These are phyloP conservation scores for Camptophora hylomeconis DNA, from an alignment of 2,329 filamentous ascomycete genomes.

Conservation along the genomic window DNA sequence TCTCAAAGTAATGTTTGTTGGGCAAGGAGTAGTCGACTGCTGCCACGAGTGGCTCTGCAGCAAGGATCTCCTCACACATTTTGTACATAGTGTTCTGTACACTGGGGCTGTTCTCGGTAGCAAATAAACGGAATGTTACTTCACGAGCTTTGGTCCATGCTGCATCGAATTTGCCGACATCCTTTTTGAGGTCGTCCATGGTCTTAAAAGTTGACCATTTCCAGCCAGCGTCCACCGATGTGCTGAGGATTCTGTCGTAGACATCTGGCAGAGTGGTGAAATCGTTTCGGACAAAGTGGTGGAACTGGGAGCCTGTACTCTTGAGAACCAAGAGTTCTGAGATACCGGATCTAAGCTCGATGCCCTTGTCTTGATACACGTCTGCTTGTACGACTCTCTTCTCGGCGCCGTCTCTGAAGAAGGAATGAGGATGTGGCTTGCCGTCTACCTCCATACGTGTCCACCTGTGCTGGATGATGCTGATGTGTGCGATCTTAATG, in stretches of 20 bases:
- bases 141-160: constrained; percentile 66
- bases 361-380: constrained; percentile 53
- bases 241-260: constrained; percentile 91
- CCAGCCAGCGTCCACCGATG: constrained; percentile 81
- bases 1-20: constrained; percentile 98
- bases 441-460: constrained; percentile 77
- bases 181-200: constrained; percentile 53
- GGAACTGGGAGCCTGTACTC: constrained; percentile 91
- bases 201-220: constrained; percentile 61
- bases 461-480: constrained; percentile 79
- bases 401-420: constrained; percentile 80
- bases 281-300: constrained; percentile 85
- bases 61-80: constrained; percentile 82
- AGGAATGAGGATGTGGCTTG: constrained; percentile 87
- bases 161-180: constrained; percentile 57
- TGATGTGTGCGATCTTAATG: constrained; percentile 73
- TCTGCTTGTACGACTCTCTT: constrained; percentile 69
- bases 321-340: constrained; percentile 79
- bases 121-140: constrained; percentile 86
- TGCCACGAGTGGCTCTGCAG: constrained; percentile 56
- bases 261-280: constrained; percentile 83
- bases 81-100: constrained; percentile 99
- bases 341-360: constrained; percentile 66
- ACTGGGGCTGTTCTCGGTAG: constrained; percentile 77
- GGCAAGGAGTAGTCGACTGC: constrained; percentile 73